Evolutionary conservation across 2,329 filamentous ascomycete genomes (phyloP).

Genomic region (Chrysoporthe deuterocubensis): DNA sequence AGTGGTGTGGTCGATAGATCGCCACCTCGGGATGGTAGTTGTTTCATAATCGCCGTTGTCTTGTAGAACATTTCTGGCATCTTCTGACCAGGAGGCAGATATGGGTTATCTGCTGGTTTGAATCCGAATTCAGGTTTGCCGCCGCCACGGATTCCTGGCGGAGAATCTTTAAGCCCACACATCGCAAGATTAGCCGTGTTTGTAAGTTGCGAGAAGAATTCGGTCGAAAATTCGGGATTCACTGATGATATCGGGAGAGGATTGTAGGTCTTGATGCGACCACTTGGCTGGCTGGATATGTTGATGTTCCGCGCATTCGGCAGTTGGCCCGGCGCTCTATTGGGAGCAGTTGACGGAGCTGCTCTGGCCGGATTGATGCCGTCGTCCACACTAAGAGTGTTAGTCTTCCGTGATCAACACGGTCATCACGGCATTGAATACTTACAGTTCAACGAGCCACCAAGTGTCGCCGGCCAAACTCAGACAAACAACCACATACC

Average conservation of each 20-base stretch:
- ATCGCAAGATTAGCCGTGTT: constrained; percentile 4
- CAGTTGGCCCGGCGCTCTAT: constrained; percentile 5
- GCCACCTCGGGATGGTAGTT: constrained; percentile 27
- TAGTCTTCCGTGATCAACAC: background rate
- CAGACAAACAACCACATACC: constrained; percentile 73
- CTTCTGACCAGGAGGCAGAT: constrained; percentile 48
- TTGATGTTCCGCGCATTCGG: constrained; percentile 13
- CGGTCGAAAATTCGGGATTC: constrained; percentile 48
- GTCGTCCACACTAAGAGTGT: background rate
- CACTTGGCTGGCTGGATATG: constrained; percentile 20
- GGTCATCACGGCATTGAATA: constrained; percentile 28
- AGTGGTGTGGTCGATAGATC: constrained; percentile 31
- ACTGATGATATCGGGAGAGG: constrained; percentile 17
- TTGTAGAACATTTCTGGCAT: constrained; percentile 54
- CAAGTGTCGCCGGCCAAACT: constrained; percentile 76
- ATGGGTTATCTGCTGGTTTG: constrained; percentile 40
- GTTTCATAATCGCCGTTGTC: constrained; percentile 48
- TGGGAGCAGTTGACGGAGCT: constrained; percentile 3
- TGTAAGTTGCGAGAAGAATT: constrained; percentile 48
- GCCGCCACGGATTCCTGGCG: constrained; percentile 6
- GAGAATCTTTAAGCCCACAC: constrained; percentile 18
- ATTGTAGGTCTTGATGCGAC: constrained; percentile 42
- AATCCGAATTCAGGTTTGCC: constrained; percentile 17
- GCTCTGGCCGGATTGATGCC: constrained; percentile 4
- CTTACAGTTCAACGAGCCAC: constrained; percentile 73